Base-by-base conservation (phyloP, 2,329 filamentous ascomycete genomes). In the Rhynchosporium secalis region DNA sequence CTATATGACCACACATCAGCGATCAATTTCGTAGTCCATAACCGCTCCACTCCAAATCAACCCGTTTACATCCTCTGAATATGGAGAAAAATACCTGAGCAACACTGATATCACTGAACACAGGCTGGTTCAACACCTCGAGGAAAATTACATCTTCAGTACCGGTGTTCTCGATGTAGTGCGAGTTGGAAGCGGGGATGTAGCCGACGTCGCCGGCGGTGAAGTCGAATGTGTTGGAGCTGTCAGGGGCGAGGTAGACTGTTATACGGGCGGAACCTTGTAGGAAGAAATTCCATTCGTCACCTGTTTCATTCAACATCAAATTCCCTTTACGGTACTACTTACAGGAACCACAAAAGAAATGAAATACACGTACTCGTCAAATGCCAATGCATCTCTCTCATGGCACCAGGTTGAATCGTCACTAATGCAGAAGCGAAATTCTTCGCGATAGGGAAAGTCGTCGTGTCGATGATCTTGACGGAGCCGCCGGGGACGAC, bases 391-490 rank as follows among this genome's bases (percentile, higher is more conserved):
- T 0, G 83, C 83, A 0, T 91, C 56, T 69, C 64, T 29, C 65
- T 60, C n/a, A 67, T 62, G 4, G 62, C 67, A 4, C 67, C 65
- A 12, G 89, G 88, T 66, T 88, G 78, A 66, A 92, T 91, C 48
- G 82, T 82, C 26, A 89, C 82, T 71, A 91, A 84, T 0, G 88
- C 89, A 1, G 89, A 88, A 0, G 89, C 87, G n/a, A 92, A 82
- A 0, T 87, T 90, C 75, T 85, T 87, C 54, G 88, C 89, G 67
- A 91, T 82, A 40, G 85, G 84, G 73, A 87, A 87, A 1, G 79
- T 83, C 0, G 74, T 71, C 0, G 82, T 78, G 68, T 87, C 85
- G 6, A 86, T 71, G 60, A 87, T 81, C 75, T 86, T 86, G 67
- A 87, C 81, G 1, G 76, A 80, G 4, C 84, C 85, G 38, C 84